phyloP scores from a whole-genome alignment of 140 eudicot species.

The Stevia rebaudiana region DNA sequence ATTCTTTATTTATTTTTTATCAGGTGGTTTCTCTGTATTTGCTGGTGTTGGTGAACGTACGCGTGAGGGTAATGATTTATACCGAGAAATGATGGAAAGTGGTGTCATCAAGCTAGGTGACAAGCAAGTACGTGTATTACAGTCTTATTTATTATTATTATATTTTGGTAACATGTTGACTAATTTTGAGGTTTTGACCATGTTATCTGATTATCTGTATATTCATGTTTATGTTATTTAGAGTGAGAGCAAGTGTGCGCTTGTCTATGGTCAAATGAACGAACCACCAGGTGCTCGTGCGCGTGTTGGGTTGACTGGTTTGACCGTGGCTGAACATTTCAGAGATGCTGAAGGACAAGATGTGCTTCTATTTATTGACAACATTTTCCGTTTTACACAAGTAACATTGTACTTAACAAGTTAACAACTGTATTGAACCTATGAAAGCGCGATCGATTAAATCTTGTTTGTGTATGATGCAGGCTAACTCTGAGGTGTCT shows the following conservation, averaged over 20 bases:
- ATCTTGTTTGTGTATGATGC: not conserved
- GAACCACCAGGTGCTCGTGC: constrained; percentile 55
- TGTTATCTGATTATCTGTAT: not conserved
- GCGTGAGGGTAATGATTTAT: constrained; percentile 54
- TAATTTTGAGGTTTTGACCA: not conserved
- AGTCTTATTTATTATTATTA: not conserved
- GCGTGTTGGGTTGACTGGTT: constrained; percentile 44
- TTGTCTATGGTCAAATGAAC: constrained; percentile 51
- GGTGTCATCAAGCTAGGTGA: constrained; percentile 60
- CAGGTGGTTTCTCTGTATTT: constrained; percentile 61
- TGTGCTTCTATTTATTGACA: constrained; percentile 44
- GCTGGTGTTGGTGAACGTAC: constrained; percentile 64
- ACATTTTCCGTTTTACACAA: constrained; percentile 44
- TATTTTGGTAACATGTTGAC: not conserved
- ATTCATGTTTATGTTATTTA: constrained; percentile 2
- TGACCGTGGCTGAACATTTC: constrained; percentile 46
- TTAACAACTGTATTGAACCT: not conserved
- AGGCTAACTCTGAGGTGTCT: constrained; percentile 56
- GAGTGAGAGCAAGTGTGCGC: constrained; percentile 56
- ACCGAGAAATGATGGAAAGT: constrained; percentile 53
- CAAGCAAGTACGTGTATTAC: constrained; percentile 30
- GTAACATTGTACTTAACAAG: constrained; percentile 8
- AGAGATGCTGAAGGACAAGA: constrained; percentile 52
- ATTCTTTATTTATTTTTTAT: not conserved
- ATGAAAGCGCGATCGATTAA: not conserved